Evolutionary conservation across 2,329 filamentous ascomycete species (phyloP), one percentile per base, ranked within the genome.

Genomic region (Dendrostoma leiphaemia): DNA sequence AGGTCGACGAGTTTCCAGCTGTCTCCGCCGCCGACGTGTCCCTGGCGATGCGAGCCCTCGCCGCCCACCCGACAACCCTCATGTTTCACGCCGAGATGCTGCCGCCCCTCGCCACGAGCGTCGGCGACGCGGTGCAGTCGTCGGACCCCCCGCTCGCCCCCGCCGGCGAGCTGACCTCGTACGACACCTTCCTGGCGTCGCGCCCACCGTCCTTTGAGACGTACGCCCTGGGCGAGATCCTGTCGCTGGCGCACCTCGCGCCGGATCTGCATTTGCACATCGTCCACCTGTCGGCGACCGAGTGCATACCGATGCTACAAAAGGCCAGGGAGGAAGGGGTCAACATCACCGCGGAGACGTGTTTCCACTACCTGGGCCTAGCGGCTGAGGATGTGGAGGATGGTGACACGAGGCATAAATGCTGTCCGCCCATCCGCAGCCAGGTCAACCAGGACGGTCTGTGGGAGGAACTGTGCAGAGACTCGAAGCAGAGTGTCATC

Each of bases 51-150:
- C 76, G 78, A 28, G 89, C 88, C 44, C 82, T 99, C 58, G 89
- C 89, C 57, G 85, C 90, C 62, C 82, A 86, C 51, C 82, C 90
- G 17, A 97, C 94, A 2, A 96, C 91, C 0, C 84, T 97, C 64
- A 97, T 99, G 93, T 99, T 99, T 76, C 94, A 99, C 68, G 94
- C 94, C 53, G 94, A 99, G 72, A 97, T 97, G 91, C 86, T 95
- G 12, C 91, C 93, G n/a, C 90, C 91, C 17, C 89, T 92, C 61
- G 74, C 89, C 47, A 83, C 84, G 61, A 91, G 90, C 0, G 88
- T 92, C 2, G 88, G 89, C 50, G 90, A 94, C 68, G 84, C 85
- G 24, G 85, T 91, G 4, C 87, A 90, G 64, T 72, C 74, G 24
- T 89, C 89, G 0, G 76, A 81, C 6, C 83, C 90, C 17, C 89